Percentiles rank a stretch among this genome's conserved stretches.
phyloP scores from a whole-genome alignment of 768 basidiomycete species.

The Mycena albidolilacea region DNA sequence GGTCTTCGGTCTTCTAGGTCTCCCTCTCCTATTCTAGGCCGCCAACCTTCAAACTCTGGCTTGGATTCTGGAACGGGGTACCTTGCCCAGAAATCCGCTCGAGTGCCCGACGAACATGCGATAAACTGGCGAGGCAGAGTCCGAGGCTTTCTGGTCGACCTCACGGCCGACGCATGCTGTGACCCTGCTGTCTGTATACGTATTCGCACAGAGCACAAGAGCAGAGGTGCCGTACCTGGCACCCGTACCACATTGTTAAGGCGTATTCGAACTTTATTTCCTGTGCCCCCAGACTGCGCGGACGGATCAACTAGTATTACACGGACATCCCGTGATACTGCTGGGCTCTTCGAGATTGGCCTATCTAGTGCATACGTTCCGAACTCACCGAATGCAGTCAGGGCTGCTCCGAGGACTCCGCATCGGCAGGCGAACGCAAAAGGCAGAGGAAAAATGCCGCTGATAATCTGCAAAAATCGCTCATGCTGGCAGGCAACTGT shows the following conservation, averaged over 20 bases:
- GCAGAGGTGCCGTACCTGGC: conserved; percentile 11
- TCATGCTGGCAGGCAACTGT: conserved; percentile 5
- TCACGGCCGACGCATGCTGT: conserved; percentile 25
- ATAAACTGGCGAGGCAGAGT: conserved; percentile 16
- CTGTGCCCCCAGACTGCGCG: conserved; percentile 27
- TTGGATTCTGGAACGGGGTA: conserved; percentile 25
- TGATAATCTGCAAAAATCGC: conserved; percentile 11
- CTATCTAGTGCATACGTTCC: conserved; percentile 21
- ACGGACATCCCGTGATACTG: conserved; percentile 26
- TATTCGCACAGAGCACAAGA: conserved; percentile 4
- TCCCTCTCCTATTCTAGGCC: conserved; percentile 10
- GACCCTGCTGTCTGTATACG: conserved; percentile 25
- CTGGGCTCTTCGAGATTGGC: conserved; percentile 31
- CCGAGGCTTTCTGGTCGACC: conserved; percentile 1
- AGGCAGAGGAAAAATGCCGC: background rate
- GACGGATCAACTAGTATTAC: conserved; percentile 26
- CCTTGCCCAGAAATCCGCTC: background rate
- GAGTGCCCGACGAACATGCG: conserved; percentile 29
- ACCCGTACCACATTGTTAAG: conserved; percentile 4
- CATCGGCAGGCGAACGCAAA: background rate
- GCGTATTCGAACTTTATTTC: conserved; percentile 8
- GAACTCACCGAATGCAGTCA: conserved; percentile 20
- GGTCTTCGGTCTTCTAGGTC: conserved; percentile 16
- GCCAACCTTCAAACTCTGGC: conserved; percentile 18
- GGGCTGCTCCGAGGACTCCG: conserved; percentile 21